Conservation (phyloP, 306 rosid genomes). For the Cucurbita pepo region DNA sequence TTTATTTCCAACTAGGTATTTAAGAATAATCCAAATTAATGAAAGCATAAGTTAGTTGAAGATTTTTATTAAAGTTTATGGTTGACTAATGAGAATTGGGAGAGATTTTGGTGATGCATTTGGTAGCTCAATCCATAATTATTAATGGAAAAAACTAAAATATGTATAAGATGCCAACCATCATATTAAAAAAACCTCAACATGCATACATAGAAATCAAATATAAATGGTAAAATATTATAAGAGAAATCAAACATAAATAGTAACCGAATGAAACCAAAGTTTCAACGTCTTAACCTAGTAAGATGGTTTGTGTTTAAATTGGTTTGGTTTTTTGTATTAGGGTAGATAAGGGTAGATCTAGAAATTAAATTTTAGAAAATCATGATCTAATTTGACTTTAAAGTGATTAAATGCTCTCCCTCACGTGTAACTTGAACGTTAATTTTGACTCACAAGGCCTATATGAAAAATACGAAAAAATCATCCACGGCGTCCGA, state of each 20-base stretch:
- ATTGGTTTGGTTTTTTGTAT: neutral
- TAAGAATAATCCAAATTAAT: neutral
- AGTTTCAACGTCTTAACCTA: no score
- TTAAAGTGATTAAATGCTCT: neutral
- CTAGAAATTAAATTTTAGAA: neutral
- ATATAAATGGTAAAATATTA: neutral
- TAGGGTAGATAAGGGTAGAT: neutral
- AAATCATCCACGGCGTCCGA: neutral
- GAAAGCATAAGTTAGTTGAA: neutral
- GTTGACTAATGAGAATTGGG: neutral
- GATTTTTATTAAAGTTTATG: neutral
- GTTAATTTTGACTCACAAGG: neutral
- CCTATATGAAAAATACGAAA: neutral
- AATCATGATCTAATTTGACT: neutral
- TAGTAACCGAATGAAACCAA: neutral
- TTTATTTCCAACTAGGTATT: neutral
- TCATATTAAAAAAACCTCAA: neutral
- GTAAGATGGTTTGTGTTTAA: no score
- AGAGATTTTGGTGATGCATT: neutral
- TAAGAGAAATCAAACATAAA: neutral
- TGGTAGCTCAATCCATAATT: neutral
- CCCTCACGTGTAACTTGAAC: neutral
- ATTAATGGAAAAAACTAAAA: neutral
- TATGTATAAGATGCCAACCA: neutral
- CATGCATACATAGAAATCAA: neutral